These are phyloP conservation scores for Labyrinthula sp. DNA, from an alignment of 352 stramenopile genomes.

Conservation along the genomic window DNA sequence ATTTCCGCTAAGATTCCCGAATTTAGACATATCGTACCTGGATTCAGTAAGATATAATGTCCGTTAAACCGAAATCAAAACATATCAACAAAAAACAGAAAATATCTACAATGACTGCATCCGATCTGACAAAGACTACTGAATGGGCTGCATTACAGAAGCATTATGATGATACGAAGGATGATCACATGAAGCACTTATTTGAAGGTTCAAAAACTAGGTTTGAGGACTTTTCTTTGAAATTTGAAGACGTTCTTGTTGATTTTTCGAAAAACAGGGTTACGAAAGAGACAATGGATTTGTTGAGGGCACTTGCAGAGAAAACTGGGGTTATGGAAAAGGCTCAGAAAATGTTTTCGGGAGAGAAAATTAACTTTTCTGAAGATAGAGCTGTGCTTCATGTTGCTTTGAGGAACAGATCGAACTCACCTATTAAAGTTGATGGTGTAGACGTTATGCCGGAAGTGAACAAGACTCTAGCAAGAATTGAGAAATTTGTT, in stretches of 20 bases:
- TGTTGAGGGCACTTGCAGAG: conserved; percentile 31
- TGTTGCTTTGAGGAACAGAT: conserved; percentile 68
- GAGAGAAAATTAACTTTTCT: conserved; percentile 80
- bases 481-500: conserved; percentile 76
- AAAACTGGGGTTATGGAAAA: conserved; percentile 29
- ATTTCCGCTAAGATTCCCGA: too few relatives aligned
- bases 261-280: conserved; percentile 64
- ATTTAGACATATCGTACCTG: too few relatives aligned
- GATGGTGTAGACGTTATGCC: conserved; percentile 80
- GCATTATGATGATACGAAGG: too few relatives aligned
- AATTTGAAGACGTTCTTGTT: conserved; percentile 42
- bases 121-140: too few relatives aligned
- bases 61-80: too few relatives aligned
- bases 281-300: conserved; percentile 44
- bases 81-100: too few relatives aligned
- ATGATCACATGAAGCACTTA: too few relatives aligned
- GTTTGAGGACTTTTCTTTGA: too few relatives aligned
- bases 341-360: conserved; percentile 56
- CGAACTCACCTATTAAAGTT: conserved; percentile 52
- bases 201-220: too few relatives aligned
- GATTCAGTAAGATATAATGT: too few relatives aligned
- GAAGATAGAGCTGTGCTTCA: conserved; percentile 84
- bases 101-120: too few relatives aligned
- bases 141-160: too few relatives aligned
- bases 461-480: conserved; percentile 78